phyloP scores from a whole-genome alignment of 108 stramenopile species.

The Nannochloropsis oceanica region DNA sequence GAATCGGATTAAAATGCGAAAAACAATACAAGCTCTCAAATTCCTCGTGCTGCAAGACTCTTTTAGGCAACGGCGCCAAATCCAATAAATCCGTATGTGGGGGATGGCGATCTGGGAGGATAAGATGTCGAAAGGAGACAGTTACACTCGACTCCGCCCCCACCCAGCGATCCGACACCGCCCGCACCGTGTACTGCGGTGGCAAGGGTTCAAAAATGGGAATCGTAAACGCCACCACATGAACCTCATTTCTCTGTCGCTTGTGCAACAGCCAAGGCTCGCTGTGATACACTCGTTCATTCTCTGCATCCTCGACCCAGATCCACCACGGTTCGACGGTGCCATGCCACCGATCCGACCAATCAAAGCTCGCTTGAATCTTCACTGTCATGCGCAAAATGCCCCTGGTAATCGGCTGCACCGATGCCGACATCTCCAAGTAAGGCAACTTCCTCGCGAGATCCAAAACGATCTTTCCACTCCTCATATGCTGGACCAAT shows the following conservation, averaged over 20 bases:
- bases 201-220: slow-evolving; percentile 72
- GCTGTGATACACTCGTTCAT: slow-evolving; percentile 44
- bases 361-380: slow-evolving; percentile 61
- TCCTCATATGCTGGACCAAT: slow-evolving; percentile 45
- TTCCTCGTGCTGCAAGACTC: slow-evolving; percentile 56
- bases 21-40: slow-evolving; percentile 66
- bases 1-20: slow-evolving; percentile 87
- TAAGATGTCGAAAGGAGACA: slow-evolving; percentile 59
- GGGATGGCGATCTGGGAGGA: slow-evolving; percentile 51
- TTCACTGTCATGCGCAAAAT: slow-evolving; percentile 52
- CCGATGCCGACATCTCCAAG: slow-evolving; percentile 52
- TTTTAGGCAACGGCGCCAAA: slow-evolving; percentile 70
- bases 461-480: slow-evolving; percentile 44
- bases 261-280: slow-evolving; percentile 36
- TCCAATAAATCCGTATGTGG: slow-evolving; percentile 73
- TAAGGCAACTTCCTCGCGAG: slow-evolving; percentile 60
- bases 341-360: slow-evolving; percentile 44
- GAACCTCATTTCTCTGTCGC: slow-evolving; percentile 2
- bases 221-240: slow-evolving; percentile 63
- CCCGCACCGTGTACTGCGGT: slow-evolving; percentile 69
- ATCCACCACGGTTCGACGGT: slow-evolving; percentile 65
- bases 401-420: slow-evolving; percentile 76
- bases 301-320: slow-evolving; percentile 86
- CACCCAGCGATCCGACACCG: slow-evolving; percentile 81
- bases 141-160: slow-evolving; percentile 67